phyloP scores from a whole-genome alignment of 257 asterid species.

The Plectranthus barbatus region DNA sequence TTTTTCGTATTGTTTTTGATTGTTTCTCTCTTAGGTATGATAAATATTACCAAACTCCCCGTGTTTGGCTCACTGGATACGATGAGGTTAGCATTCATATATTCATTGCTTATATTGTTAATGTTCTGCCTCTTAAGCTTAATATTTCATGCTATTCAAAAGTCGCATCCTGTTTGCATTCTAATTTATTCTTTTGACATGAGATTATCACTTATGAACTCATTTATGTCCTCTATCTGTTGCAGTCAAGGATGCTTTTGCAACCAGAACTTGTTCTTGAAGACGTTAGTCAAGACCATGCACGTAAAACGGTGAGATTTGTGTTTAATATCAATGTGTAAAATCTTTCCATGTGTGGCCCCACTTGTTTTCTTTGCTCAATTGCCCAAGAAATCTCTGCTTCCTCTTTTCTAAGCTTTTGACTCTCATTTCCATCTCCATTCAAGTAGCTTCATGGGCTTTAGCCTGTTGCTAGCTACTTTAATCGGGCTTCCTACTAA shows the following conservation, averaged over 20 bases:
- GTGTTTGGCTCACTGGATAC: conserved; percentile 99
- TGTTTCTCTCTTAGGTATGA: conserved; percentile 56
- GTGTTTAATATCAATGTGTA: background rate
- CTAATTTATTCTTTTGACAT: conserved; percentile 1
- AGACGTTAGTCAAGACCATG: conserved; percentile 99
- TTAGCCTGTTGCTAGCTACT: no score
- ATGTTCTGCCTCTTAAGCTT: background rate
- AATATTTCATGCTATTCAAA: background rate
- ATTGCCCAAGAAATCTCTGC: no score
- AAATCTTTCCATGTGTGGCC: no score
- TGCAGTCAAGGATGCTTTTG: conserved; percentile 94
- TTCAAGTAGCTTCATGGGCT: no score
- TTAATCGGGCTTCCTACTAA: no score
- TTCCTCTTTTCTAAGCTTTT: no score
- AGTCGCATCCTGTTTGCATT: background rate
- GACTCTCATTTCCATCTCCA: no score
- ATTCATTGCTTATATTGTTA: conserved; percentile 2
- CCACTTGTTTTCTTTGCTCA: background rate
- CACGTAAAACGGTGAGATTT: conserved; percentile 88
- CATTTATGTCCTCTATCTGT: conserved; percentile 5
- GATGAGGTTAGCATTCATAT: conserved; percentile 59
- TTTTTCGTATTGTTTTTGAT: conserved; percentile 9
- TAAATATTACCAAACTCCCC: conserved; percentile 97
- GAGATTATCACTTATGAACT: background rate
- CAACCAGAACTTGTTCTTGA: conserved; percentile 89